These are phyloP conservation scores for Citrus medica DNA, from an alignment of 345 rosid genomes.

Conservation along the genomic window DNA sequence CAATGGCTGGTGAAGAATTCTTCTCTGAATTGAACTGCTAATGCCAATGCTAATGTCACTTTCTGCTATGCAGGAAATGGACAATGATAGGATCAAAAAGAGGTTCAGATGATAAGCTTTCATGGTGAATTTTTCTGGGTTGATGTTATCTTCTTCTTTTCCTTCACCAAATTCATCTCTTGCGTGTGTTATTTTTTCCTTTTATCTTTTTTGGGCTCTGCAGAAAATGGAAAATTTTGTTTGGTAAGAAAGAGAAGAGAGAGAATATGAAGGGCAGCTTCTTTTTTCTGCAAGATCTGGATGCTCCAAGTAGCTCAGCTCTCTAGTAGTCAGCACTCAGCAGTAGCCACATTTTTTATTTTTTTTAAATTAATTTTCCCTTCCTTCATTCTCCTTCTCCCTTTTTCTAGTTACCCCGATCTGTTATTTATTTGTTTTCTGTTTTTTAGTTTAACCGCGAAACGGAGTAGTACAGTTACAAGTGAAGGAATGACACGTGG, in stretches of 20 bases:
- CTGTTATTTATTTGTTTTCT: background rate
- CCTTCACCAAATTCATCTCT: constrained; percentile 51
- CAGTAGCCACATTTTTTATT: constrained; percentile 13
- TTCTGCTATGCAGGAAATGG: background rate
- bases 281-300: constrained; percentile 69
- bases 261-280: constrained; percentile 39
- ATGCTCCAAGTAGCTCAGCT: constrained; percentile 37
- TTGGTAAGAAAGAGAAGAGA: background rate
- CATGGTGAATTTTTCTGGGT: constrained; percentile 56
- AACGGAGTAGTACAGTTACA: background rate
- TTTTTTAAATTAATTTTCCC: no score
- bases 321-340: constrained; percentile 28
- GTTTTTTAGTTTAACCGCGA: background rate
- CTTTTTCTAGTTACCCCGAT: background rate
- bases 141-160: constrained; percentile 23
- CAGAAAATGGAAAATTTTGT: background rate
- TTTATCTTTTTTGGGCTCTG: background rate
- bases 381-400: background rate
- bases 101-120: constrained; percentile 31
- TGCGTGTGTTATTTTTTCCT: background rate
- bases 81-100: constrained; percentile 19
- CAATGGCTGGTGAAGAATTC: constrained; percentile 89
- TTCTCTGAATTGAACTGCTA: constrained; percentile 30
- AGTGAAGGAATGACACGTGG: constrained; percentile 20
- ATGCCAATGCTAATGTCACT: background rate